A percentile compares a stretch with the other conserved stretches of the same genome.
Conservation (phyloP, 176 grass and related monocot genomes). For the Urochloa ruziziensis region DNA sequence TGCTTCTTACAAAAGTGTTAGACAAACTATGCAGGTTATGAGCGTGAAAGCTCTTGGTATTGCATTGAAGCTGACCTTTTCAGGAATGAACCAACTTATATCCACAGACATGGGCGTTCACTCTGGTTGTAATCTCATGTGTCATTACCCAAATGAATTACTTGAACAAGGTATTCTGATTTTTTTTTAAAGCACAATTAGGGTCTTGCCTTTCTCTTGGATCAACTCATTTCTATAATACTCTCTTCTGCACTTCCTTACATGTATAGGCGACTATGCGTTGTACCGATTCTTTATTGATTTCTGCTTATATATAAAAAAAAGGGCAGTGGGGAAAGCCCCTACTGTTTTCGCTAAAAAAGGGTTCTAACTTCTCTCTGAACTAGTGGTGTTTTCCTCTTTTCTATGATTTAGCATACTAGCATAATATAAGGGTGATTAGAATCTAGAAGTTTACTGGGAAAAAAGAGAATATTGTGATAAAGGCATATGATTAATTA, state of each 20-base stretch:
- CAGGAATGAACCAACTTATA: conserved; percentile 79
- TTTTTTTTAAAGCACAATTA: neutral
- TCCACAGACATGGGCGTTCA: conserved; percentile 76
- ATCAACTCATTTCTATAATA: neutral
- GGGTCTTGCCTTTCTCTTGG: neutral
- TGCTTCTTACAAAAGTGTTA: neutral
- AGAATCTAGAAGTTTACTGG: neutral
- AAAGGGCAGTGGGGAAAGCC: neutral
- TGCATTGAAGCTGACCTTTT: conserved; percentile 90
- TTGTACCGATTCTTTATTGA: neutral
- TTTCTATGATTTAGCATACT: neutral
- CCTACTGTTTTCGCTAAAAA: conserved; percentile 21
- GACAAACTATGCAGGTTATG: conserved; percentile 65
- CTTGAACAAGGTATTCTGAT: conserved; percentile 71
- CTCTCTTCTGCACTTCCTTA: neutral
- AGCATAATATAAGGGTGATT: neutral
- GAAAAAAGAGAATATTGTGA: neutral
- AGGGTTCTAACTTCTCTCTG: conserved; percentile 6
- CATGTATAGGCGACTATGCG: neutral
- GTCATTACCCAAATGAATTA: conserved; percentile 90
- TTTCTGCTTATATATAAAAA: neutral
- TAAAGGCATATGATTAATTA: neutral
- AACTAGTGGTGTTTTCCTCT: neutral
- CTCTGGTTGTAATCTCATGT: conserved; percentile 62
- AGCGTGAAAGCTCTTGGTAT: conserved; percentile 90